Evolutionary conservation across 176 grass and related monocot species (phyloP).

Genomic region (Musa itinerans): DNA sequence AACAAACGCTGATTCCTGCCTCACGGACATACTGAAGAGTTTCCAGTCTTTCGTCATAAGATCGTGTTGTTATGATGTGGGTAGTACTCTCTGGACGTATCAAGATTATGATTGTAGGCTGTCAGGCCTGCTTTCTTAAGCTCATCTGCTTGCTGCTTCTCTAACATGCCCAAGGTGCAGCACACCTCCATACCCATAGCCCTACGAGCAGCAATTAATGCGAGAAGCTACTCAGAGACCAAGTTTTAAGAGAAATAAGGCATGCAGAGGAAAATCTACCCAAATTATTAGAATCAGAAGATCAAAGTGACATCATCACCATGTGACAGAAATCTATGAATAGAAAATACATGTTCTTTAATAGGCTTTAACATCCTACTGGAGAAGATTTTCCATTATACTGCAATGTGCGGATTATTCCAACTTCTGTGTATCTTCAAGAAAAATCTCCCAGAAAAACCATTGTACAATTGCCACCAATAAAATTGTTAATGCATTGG

Average conservation of each 20-base stretch:
- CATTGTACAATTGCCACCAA: background rate
- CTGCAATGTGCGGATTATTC: too few relatives aligned
- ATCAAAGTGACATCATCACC: background rate
- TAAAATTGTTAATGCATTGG: background rate
- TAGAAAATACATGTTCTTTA: too few relatives aligned
- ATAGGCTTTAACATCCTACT: too few relatives aligned
- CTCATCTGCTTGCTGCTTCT: slow-evolving; percentile 88
- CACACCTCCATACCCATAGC: slow-evolving; percentile 98
- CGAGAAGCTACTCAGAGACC: background rate
- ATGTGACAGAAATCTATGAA: background rate
- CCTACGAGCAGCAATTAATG: slow-evolving; percentile 26
- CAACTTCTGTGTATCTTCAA: too few relatives aligned
- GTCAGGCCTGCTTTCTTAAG: slow-evolving; percentile 98
- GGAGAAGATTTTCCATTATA: too few relatives aligned
- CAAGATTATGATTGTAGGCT: slow-evolving; percentile 98
- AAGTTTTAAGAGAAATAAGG: background rate
- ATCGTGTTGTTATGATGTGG: slow-evolving; percentile 95
- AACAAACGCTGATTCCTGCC: slow-evolving; percentile 87
- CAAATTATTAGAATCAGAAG: background rate
- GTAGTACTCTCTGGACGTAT: slow-evolving; percentile 99
- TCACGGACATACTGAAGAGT: slow-evolving; percentile 81
- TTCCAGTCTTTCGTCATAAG: slow-evolving; percentile 85
- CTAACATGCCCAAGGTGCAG: slow-evolving; percentile 97
- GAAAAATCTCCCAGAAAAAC: too few relatives aligned
- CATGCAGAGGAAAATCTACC: background rate